A percentile compares a stretch with the other conserved stretches of the same genome.
These are phyloP conservation scores for Pleurotus sapidus DNA, from an alignment of 768 basidiomycete species.

Conservation along the genomic window DNA sequence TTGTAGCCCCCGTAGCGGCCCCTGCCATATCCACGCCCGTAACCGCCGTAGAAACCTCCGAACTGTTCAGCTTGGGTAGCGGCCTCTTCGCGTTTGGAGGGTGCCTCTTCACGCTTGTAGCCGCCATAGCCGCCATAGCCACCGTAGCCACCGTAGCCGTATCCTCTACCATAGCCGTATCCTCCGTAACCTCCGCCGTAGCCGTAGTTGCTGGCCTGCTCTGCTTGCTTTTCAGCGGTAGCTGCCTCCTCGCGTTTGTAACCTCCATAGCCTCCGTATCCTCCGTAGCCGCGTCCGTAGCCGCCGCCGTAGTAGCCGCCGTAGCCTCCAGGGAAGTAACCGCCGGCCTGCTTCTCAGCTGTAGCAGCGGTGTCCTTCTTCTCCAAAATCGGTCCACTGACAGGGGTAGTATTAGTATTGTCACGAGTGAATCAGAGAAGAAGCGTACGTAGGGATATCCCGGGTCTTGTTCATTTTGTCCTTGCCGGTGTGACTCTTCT, in stretches of 20 bases:
- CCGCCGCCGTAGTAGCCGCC: background rate
- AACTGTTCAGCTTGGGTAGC: background rate
- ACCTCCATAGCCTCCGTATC: background rate
- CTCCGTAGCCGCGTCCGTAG: background rate
- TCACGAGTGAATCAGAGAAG: background rate
- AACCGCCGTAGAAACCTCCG: background rate
- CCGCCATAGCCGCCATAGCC: background rate
- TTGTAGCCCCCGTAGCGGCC: background rate
- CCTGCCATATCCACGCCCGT: background rate
- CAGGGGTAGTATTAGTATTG: background rate
- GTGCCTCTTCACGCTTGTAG: conserved; percentile 4
- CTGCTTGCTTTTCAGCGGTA: background rate
- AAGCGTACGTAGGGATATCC: background rate
- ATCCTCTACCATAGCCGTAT: background rate
- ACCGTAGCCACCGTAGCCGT: background rate
- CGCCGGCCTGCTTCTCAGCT: background rate
- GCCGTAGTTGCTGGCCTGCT: background rate
- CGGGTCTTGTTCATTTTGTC: conserved; percentile 7
- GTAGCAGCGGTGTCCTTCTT: conserved; percentile 5
- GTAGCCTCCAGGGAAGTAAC: background rate
- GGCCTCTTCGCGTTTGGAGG: background rate
- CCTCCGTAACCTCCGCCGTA: background rate
- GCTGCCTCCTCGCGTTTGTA: background rate
- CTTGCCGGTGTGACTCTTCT: background rate
- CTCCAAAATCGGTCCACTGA: background rate